Conservation (phyloP, 2,329 filamentous ascomycete genomes). For the Aaosphaeria pasadenensis region DNA sequence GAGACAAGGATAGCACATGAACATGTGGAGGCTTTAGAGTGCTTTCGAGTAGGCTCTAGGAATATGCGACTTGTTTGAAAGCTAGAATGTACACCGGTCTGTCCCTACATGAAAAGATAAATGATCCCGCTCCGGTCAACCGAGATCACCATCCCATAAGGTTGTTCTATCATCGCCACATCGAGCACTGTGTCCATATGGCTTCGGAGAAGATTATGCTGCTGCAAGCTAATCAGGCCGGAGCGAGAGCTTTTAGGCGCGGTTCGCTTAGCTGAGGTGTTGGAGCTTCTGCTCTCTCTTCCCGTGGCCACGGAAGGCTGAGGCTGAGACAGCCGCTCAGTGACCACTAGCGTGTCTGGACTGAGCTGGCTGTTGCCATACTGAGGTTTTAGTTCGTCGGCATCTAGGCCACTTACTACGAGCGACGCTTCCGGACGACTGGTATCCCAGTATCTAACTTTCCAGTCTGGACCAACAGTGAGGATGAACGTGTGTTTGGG, state of each 20-base stretch:
- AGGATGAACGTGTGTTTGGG: constrained; percentile 78
- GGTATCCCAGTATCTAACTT: constrained; percentile 91
- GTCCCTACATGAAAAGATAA: constrained; percentile 68
- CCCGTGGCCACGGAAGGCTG: constrained; percentile 9
- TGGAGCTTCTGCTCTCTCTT: constrained; percentile 22
- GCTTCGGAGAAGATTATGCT: constrained; percentile 79
- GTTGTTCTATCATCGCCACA: constrained; percentile 80
- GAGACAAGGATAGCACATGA: no score
- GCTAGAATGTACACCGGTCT: no score
- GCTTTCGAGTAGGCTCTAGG: no score
- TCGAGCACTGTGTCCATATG: constrained; percentile 88
- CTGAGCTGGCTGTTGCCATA: constrained; percentile 50
- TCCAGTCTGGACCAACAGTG: constrained; percentile 84
- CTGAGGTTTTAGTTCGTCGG: constrained; percentile 68
- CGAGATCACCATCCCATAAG: constrained; percentile 90
- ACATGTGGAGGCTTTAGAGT: no score
- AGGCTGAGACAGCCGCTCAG: constrained; percentile 31
- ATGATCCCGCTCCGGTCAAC: constrained; percentile 86
- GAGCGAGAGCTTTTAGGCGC: constrained; percentile 60
- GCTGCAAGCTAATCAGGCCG: constrained; percentile 89
- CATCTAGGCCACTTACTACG: constrained; percentile 74
- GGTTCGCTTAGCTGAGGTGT: constrained; percentile 35
- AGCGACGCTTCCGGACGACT: constrained; percentile 72
- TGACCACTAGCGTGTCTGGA: constrained; percentile 41
- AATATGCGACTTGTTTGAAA: no score